phyloP scores from a whole-genome alignment of 2,329 filamentous ascomycete species.

The Exophiala sp. region DNA sequence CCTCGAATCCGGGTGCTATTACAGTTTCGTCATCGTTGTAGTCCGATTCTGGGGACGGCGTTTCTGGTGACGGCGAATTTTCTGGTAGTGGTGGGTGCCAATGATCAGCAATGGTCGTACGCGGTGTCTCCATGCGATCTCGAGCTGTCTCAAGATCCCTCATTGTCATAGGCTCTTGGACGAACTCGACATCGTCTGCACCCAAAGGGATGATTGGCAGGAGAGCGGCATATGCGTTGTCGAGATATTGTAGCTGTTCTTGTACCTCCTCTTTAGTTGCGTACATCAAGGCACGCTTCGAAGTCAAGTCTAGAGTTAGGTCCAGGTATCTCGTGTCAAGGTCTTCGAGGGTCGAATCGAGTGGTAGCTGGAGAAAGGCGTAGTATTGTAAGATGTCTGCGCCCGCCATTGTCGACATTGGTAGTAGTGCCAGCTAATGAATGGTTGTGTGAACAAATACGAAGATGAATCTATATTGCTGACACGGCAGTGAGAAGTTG shows the following conservation, averaged over 20 bases:
- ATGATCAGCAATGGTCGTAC: conserved; percentile 1
- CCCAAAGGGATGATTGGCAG: conserved; percentile 4
- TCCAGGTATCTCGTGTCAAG: conserved; percentile 19
- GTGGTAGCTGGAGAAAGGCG: conserved; percentile 2
- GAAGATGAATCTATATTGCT: too few species aligned
- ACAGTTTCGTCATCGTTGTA: background rate
- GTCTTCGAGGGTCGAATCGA: conserved; percentile 10
- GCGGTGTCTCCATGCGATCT: conserved; percentile 14
- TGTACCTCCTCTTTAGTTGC: background rate
- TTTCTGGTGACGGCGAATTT: background rate
- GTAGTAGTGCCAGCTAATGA: too few species aligned
- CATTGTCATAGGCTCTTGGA: conserved; percentile 3
- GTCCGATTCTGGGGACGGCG: background rate
- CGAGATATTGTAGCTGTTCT: conserved; percentile 7
- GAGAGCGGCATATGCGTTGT: conserved; percentile 15
- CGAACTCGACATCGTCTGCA: background rate
- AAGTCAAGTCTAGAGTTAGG: conserved; percentile 7
- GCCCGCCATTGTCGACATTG: conserved; percentile 2
- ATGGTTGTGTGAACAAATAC: too few species aligned
- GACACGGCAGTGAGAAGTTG: too few species aligned
- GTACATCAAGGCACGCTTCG: too few species aligned
- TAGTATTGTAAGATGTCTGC: background rate
- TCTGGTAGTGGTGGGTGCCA: conserved; percentile 8
- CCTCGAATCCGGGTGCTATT: conserved; percentile 6
- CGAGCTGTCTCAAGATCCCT: conserved; percentile 9